Conservation (phyloP, 805 yeast genomes). For the Citeromyces nyonsensis region DNA sequence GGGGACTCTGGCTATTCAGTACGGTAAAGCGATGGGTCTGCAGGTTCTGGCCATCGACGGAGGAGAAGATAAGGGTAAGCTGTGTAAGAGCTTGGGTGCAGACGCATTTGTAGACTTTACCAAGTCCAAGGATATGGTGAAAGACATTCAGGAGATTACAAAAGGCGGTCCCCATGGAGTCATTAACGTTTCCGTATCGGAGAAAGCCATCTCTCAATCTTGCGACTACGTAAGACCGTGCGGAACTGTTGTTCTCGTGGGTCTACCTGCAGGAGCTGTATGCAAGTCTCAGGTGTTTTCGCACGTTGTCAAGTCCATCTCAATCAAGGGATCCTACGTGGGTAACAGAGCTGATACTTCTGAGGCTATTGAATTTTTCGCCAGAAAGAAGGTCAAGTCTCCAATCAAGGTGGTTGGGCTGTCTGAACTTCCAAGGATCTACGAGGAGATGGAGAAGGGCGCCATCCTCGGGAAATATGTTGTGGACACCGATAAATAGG, state of each 20-base stretch:
- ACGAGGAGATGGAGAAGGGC: slow-evolving; percentile 43
- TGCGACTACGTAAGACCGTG: slow-evolving; percentile 25
- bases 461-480: slow-evolving; percentile 52
- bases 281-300: slow-evolving; percentile 33
- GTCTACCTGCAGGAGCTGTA: slow-evolving; percentile 48
- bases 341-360: slow-evolving; percentile 47
- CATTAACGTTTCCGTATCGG: slow-evolving; percentile 36
- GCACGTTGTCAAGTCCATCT: slow-evolving; percentile 37
- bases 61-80: slow-evolving; percentile 27
- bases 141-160: slow-evolving; percentile 22
- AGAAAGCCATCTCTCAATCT: slow-evolving; percentile 27
- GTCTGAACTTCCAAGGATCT: slow-evolving; percentile 29
- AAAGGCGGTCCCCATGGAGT: slow-evolving; percentile 38
- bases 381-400: slow-evolving; percentile 33
- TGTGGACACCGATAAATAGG: slow-evolving; percentile 33
- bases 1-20: slow-evolving; percentile 64
- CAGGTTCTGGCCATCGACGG: slow-evolving; percentile 62
- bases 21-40: slow-evolving; percentile 63
- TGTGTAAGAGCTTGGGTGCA: slow-evolving; percentile 25
- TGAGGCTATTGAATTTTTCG: slow-evolving; percentile 40
- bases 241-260: slow-evolving; percentile 48
- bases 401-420: slow-evolving; percentile 42
- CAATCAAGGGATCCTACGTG: slow-evolving; percentile 40
- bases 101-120: slow-evolving; percentile 30
- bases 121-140: slow-evolving; percentile 20